These are phyloP conservation scores for Corylus heterophylla DNA, from an alignment of 306 rosid genomes.

Conservation along the genomic window DNA sequence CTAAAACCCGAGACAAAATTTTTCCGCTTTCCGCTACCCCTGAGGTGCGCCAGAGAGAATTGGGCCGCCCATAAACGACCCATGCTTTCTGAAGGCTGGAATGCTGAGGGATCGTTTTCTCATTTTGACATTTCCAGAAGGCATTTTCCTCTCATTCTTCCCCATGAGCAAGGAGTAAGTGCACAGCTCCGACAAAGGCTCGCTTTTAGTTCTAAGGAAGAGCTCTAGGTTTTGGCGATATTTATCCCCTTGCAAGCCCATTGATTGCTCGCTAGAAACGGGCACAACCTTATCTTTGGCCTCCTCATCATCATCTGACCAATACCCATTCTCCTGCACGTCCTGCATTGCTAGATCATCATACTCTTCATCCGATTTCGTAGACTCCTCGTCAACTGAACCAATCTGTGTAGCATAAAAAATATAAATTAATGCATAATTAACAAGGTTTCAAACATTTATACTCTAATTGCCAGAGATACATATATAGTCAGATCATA, in stretches of 20 bases:
- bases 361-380: constrained; percentile 92
- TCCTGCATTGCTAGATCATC: constrained; percentile 92
- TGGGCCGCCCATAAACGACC: constrained; percentile 51
- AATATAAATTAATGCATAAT: neutral
- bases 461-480: too few species aligned
- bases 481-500: neutral
- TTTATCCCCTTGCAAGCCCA: constrained; percentile 35
- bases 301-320: constrained; percentile 57
- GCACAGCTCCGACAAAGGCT: constrained; percentile 46
- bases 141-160: constrained; percentile 46
- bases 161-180: constrained; percentile 49
- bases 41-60: constrained; percentile 73
- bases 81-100: constrained; percentile 62
- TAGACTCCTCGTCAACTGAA: constrained; percentile 93
- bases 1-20: constrained; percentile 7
- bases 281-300: constrained; percentile 31
- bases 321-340: constrained; percentile 50
- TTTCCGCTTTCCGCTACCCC: constrained; percentile 32
- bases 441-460: too few species aligned
- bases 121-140: constrained; percentile 44
- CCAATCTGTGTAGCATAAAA: constrained; percentile 54
- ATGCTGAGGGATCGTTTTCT: constrained; percentile 85
- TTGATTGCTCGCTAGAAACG: constrained; percentile 28
- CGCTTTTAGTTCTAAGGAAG: constrained; percentile 56
- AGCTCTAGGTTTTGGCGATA: constrained; percentile 53